Conservation (phyloP, 192 early-diverging fungal genomes). For the Jimgerdemannia flammicorona region DNA sequence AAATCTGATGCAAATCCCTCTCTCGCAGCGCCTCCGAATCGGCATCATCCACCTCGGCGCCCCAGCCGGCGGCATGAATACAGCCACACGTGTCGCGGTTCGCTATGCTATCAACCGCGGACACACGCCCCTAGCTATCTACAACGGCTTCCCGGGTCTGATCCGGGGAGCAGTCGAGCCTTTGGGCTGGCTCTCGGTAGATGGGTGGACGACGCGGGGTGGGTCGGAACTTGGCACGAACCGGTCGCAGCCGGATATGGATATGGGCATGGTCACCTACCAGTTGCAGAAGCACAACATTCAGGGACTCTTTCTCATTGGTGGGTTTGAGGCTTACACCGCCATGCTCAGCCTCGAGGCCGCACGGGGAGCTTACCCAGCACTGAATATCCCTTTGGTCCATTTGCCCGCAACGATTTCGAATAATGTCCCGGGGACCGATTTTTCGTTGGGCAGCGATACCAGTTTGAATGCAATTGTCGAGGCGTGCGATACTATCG, state of each 20-base stretch:
- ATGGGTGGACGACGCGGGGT: conserved; percentile 89
- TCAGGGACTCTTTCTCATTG: conserved; percentile 88
- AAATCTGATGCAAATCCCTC: not conserved
- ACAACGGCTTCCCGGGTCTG: conserved; percentile 91
- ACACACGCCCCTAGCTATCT: conserved; percentile 81
- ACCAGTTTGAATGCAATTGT: conserved; percentile 95
- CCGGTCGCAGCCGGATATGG: conserved; percentile 75
- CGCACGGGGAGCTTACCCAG: conserved; percentile 77
- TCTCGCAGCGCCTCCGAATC: conserved; percentile 66
- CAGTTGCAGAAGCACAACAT: conserved; percentile 89
- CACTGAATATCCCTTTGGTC: conserved; percentile 91
- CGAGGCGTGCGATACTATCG: conserved; percentile 84
- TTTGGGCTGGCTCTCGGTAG: conserved; percentile 79
- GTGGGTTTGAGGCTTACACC: conserved; percentile 95
- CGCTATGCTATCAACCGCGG: conserved; percentile 85
- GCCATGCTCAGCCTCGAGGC: conserved; percentile 68
- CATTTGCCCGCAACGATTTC: conserved; percentile 93
- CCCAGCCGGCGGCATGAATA: conserved; percentile 97
- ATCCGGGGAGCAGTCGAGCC: conserved; percentile 76
- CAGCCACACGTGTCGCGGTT: conserved; percentile 85
- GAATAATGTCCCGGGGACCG: conserved; percentile 98
- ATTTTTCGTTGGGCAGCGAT: conserved; percentile 92
- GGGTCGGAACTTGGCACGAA: conserved; percentile 94
- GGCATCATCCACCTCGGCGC: conserved; percentile 94
- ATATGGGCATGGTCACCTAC: conserved; percentile 84